Evolutionary conservation across 2,329 filamentous ascomycete species (phyloP).

Genomic region (Nothopassalora personata): DNA sequence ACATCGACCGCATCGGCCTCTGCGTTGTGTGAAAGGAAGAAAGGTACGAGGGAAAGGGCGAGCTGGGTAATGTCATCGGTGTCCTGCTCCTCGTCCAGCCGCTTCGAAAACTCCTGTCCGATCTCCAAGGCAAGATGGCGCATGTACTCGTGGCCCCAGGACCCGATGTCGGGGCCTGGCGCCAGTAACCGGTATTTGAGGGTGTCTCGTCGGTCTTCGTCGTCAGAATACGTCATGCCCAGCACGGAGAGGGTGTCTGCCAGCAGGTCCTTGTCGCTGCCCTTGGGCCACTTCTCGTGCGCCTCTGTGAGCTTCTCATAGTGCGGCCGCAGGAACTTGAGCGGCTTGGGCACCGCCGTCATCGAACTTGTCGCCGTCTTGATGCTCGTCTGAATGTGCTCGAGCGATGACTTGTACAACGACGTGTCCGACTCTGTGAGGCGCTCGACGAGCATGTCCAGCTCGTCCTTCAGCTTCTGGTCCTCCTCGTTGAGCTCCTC

Average conservation of each 20-base stretch:
- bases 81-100: constrained; percentile 77
- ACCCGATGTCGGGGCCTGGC: constrained; percentile 85
- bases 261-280: constrained; percentile 79
- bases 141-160: constrained; percentile 98
- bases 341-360: constrained; percentile 96
- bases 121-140: constrained; percentile 93
- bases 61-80: constrained; percentile 81
- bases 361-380: constrained; percentile 99
- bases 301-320: constrained; percentile 83
- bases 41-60: constrained; percentile 77
- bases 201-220: constrained; percentile 92
- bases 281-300: constrained; percentile 82
- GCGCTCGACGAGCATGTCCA: constrained; percentile 96
- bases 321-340: constrained; percentile 96
- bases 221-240: constrained; percentile 90
- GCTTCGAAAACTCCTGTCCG: constrained; percentile 85
- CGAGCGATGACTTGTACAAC: constrained; percentile 86
- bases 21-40: constrained; percentile 94
- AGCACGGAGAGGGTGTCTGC: constrained; percentile 96
- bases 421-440: constrained; percentile 80
- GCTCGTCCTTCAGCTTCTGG: constrained; percentile 94
- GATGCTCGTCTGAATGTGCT: constrained; percentile 97
- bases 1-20: constrained; percentile 97
- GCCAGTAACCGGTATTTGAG: constrained; percentile 91
- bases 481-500: constrained; percentile 98